Evolutionary conservation across 1,139 yeast genomes (phyloP), one percentile per base, ranked within the genome.

Genomic region (Sugiyamaella novakii): DNA sequence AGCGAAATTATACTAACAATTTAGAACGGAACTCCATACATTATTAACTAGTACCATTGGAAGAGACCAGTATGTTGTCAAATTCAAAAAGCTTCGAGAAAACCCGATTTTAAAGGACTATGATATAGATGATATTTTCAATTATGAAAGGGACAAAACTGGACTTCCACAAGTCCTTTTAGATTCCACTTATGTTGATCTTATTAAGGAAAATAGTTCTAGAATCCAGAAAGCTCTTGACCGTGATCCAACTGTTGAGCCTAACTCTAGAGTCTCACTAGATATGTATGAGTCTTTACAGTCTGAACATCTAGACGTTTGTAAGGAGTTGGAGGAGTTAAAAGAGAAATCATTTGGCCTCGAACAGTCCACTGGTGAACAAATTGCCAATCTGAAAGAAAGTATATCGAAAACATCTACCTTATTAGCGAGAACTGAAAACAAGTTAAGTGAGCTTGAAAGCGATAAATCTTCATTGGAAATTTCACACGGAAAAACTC

Each of bases 111-210:
- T 88, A 61, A 74, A 77, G 15, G 77, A 78, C 43, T 84, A 80
- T 56, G 81, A 79, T 27, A 79, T 76, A 8, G 69, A 69, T 27
- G 69, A 70, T 31, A 65, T 73, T 30, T 63, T 77, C 22, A 70
- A 73, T 24, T 77, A 81, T 2, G 69, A 70, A 5, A 77, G 79
- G 54, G 95, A 88, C 62, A 83, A 80, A 2, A 82, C 95, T 1
- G 98, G 98, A 1, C 73, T 91, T 33, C 98, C 98, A 0, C 80
- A 81, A 50, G 87, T 91, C 1, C 88, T 78, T 58, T 84, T 92
- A 61, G 85, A 83, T 55, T 62, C 77, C 0, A 69, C 75, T 2
- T 88, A 87, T 61, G 83, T 87, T 2, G 72, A 72, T 3, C 69
- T 88, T 49, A 69, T 92, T 44, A 84, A 81, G 56, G 94, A 84